phyloP scores from a whole-genome alignment of 1,284 basidiomycete genomes.

The Ganoderma sinense region DNA sequence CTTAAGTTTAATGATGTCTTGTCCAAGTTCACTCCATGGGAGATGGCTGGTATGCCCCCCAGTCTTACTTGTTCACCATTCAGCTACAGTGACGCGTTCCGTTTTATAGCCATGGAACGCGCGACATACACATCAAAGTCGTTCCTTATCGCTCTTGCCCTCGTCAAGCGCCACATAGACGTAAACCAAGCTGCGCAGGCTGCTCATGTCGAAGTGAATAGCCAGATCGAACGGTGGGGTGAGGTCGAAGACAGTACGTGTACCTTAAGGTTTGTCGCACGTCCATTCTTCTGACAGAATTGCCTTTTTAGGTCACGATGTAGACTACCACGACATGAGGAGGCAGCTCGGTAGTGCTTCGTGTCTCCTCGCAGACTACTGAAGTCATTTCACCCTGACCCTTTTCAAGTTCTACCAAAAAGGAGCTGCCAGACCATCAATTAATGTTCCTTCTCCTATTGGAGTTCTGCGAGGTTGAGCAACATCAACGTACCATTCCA shows the following conservation, averaged over 20 bases:
- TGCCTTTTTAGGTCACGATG: slow-evolving; percentile 81
- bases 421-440: background rate
- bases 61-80: background rate
- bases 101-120: slow-evolving; percentile 83
- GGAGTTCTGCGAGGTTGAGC: background rate
- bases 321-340: slow-evolving; percentile 94
- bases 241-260: slow-evolving; percentile 97
- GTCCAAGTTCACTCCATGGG: slow-evolving; percentile 77
- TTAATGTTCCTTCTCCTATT: no score
- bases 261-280: slow-evolving; percentile 31
- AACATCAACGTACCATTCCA: background rate
- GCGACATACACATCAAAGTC: slow-evolving; percentile 93
- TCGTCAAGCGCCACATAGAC: slow-evolving; percentile 79
- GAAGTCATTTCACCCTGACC: background rate
- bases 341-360: slow-evolving; percentile 86
- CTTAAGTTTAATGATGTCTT: slow-evolving; percentile 66
- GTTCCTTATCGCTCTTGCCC: slow-evolving; percentile 87
- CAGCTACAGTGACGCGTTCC: background rate
- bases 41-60: slow-evolving; percentile 80
- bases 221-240: slow-evolving; percentile 97
- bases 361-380: slow-evolving; percentile 51
- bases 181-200: slow-evolving; percentile 89
- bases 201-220: slow-evolving; percentile 92
- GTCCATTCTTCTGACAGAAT: background rate
- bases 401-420: background rate